These are phyloP conservation scores for Tetraselmis striata DNA, from an alignment of 139 green algal species.

Conservation along the genomic window DNA sequence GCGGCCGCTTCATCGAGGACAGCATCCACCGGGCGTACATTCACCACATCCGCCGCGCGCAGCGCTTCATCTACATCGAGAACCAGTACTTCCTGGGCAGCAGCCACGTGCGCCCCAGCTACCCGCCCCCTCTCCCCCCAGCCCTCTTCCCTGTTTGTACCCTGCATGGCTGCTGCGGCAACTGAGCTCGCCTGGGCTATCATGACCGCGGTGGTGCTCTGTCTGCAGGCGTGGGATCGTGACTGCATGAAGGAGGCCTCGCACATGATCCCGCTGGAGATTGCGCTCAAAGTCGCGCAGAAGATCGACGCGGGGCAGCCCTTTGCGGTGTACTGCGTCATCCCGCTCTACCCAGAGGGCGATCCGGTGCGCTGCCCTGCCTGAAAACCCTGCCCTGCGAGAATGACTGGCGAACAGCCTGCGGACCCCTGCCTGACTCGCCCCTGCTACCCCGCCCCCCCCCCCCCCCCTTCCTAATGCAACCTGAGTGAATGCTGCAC, in stretches of 20 bases:
- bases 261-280: constrained; percentile 44
- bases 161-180: no score
- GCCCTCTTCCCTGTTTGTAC: no score
- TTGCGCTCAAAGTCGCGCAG: constrained; percentile 47
- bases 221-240: background rate
- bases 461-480: no score
- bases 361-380: constrained; percentile 11
- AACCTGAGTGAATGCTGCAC: no score
- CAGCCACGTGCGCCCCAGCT: constrained; percentile 40
- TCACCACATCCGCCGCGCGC: constrained; percentile 40
- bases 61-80: constrained; percentile 63
- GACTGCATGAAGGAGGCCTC: background rate
- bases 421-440: no score
- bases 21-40: constrained; percentile 49
- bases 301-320: constrained; percentile 51
- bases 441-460: no score
- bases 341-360: constrained; percentile 54
- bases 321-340: constrained; percentile 43
- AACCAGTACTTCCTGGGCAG: constrained; percentile 66
- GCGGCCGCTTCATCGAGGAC: constrained; percentile 23
- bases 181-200: background rate
- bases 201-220: constrained; percentile 5
- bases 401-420: no score
- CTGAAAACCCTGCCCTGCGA: no score
- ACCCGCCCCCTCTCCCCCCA: no score